Conservation (phyloP, 495 filamentous ascomycete genomes). For the Podospora bellae-mahoneyi region DNA sequence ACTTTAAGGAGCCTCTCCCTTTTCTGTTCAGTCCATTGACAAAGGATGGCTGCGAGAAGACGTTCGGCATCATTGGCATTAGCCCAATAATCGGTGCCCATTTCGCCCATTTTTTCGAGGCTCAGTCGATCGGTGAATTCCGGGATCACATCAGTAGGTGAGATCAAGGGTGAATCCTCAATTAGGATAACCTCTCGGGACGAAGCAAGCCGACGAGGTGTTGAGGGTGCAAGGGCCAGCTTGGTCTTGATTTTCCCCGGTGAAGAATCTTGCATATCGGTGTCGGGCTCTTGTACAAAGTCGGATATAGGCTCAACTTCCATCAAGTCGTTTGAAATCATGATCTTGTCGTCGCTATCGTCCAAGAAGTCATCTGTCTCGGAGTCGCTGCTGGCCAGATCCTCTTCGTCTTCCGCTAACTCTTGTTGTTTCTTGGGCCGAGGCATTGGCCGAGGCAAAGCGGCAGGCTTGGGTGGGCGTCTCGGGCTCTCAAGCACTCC, state of each 20-base stretch:
- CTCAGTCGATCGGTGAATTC: constrained; percentile 11
- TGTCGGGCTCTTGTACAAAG: background rate
- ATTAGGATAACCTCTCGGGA: constrained; percentile 18
- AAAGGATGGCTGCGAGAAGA: constrained; percentile 27
- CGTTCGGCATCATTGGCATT: constrained; percentile 23
- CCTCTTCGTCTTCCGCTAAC: constrained; percentile 37
- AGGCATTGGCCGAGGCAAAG: constrained; percentile 28
- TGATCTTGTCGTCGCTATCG: constrained; percentile 24
- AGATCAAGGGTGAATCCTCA: constrained; percentile 14
- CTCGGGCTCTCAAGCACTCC: constrained; percentile 45
- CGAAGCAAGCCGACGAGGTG: constrained; percentile 1
- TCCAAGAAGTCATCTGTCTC: constrained; percentile 44
- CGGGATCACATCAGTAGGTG: constrained; percentile 11
- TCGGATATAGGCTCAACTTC: background rate
- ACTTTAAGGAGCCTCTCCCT: background rate
- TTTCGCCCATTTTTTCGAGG: constrained; percentile 21
- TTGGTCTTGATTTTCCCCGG: constrained; percentile 16
- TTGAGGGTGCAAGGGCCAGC: background rate
- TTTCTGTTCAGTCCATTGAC: constrained; percentile 9
- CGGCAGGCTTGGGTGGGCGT: constrained; percentile 48
- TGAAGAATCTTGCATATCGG: background rate
- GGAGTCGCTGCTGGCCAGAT: constrained; percentile 45
- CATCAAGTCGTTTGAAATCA: background rate
- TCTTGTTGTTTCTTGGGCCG: constrained; percentile 21
- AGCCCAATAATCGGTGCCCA: constrained; percentile 25